A percentile compares a stretch with the other conserved stretches of the same genome.
phyloP scores from a whole-genome alignment of 768 basidiomycete species.

The Suillus subluteus region DNA sequence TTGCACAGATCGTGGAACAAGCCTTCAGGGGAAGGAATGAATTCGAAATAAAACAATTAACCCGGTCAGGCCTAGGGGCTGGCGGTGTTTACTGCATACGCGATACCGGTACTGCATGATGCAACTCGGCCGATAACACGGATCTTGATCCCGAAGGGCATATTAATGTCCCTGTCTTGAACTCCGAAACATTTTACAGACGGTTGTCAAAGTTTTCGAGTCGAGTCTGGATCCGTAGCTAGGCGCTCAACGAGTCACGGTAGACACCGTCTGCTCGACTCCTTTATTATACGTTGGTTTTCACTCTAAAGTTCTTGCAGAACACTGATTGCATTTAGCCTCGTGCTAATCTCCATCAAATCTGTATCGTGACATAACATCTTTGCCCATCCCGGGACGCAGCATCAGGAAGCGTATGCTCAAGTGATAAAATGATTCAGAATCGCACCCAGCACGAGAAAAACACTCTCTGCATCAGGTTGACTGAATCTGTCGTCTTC shows the following conservation, averaged over 20 bases:
- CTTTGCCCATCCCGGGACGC: neutral
- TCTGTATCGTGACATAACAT: neutral
- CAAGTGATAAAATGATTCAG: conserved; percentile 2
- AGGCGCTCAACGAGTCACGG: neutral
- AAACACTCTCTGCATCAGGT: conserved; percentile 54
- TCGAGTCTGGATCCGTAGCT: neutral
- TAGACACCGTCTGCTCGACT: neutral
- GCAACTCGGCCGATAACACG: conserved; percentile 1
- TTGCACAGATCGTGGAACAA: too few relatives aligned
- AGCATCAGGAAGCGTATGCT: neutral
- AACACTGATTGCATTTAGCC: neutral
- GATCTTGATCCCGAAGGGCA: neutral
- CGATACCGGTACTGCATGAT: neutral
- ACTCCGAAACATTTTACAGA: neutral
- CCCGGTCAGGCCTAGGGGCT: too few relatives aligned
- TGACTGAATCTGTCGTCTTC: conserved; percentile 79
- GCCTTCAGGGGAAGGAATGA: too few relatives aligned
- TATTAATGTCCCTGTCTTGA: neutral
- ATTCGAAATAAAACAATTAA: too few relatives aligned
- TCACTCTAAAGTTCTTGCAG: neutral
- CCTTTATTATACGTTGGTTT: neutral
- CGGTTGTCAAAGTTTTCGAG: neutral
- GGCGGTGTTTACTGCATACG: too few relatives aligned
- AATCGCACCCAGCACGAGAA: conserved; percentile 24
- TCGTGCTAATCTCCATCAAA: neutral